Evolutionary conservation across 2,329 filamentous ascomycete species (phyloP), one percentile per base, ranked within the genome.

Genomic region (Xylaria sp.): DNA sequence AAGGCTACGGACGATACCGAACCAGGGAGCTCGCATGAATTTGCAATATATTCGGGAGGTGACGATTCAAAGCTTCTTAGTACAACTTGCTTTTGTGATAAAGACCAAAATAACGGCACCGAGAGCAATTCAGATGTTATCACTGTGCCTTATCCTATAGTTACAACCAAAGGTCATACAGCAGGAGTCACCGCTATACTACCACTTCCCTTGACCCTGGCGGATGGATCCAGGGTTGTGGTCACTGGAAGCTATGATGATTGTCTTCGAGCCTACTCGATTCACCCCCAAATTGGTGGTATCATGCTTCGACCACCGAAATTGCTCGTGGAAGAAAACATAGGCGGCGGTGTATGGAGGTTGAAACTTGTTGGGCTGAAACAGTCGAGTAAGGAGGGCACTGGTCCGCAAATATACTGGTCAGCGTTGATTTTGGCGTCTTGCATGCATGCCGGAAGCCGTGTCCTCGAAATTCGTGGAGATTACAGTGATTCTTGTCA

Each of bases 161-260:
- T 79, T 8, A 70, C 69, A 16, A 73, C 82, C 32, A 90, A 84
- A 69, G 85, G 86, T 18, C 93, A 97, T 75, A 84, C 84, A n/a
- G 93, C 94, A 1, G 95, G 96, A 12, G 92, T 98, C 0, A 97
- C 94, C 0, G 89, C 93, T 1, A 96, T 98, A 63, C 80, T 98
- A 2, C 93, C 94, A 0, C 81, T 97, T 2, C 76, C 84, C 0
- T 23, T 82, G 2, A 75, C 78, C 1, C 73, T 77, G 0, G 72
- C 78, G 9, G 82, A 85, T 9, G 82, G 82, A 2, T 83, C 84
- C 1, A 83, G 85, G 3, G 76, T 96, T 4, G 79, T 97, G 2
- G 76, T 97, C 2, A 98, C 94, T 0, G 96, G 96, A 3, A 97
- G 93, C 77, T 99, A 98, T 76, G 96, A 98, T 75, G 94, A 98